A percentile compares a stretch with the other conserved stretches of the same genome.
phyloP scores from a whole-genome alignment of 2,329 filamentous ascomycete genomes.

The Pseudocercospora musae region DNA sequence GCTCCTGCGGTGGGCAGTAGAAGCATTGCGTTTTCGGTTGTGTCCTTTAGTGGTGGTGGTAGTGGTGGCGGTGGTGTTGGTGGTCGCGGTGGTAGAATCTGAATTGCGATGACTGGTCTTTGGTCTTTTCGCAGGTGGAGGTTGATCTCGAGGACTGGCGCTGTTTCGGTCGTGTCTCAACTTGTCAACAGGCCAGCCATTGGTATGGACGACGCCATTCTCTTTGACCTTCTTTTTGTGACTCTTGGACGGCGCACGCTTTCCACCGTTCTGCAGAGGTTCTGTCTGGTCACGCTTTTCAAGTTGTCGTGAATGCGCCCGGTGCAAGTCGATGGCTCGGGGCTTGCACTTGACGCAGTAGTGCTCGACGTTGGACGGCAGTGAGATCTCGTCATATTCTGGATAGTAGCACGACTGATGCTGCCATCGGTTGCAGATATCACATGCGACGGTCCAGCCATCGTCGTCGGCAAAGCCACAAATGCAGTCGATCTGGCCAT shows the following conservation, averaged over 20 bases:
- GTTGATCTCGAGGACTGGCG: constrained; percentile 49
- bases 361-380: constrained; percentile 63
- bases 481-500: constrained; percentile 96
- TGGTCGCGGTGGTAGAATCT: constrained; percentile 69
- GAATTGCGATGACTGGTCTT: constrained; percentile 80
- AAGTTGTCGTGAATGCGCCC: constrained; percentile 57
- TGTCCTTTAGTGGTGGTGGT: constrained; percentile 61
- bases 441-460: constrained; percentile 95
- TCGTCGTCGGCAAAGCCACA: constrained; percentile 93
- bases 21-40: constrained; percentile 59
- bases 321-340: constrained; percentile 66
- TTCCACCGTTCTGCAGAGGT: constrained; percentile 59
- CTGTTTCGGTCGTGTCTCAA: constrained; percentile 56
- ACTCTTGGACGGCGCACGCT: constrained; percentile 72
- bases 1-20: constrained; percentile 62
- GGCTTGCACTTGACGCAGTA: constrained; percentile 87
- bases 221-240: constrained; percentile 88
- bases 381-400: constrained; percentile 57
- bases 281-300: constrained; percentile 43
- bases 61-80: constrained; percentile 63
- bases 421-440: constrained; percentile 95
- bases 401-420: constrained; percentile 97
- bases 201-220: constrained; percentile 54
- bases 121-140: constrained; percentile 69
- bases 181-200: constrained; percentile 60